phyloP scores from a whole-genome alignment of 1,284 basidiomycete species.

The Microbotryomycetes sp. region DNA sequence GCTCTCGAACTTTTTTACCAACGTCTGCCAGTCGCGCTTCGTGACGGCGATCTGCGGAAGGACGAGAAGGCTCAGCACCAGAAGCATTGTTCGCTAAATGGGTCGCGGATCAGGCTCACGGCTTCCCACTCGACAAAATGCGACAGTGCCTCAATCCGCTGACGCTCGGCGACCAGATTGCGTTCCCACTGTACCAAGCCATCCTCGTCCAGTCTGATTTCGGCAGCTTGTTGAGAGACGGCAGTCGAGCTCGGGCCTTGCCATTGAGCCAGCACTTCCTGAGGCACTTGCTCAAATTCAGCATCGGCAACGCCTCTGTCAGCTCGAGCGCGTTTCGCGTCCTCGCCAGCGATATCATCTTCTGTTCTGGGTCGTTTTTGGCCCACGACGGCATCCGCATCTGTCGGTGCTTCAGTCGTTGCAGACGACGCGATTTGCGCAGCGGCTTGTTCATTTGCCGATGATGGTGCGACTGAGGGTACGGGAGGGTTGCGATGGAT shows the following conservation, averaged over 20 bases:
- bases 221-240: no score
- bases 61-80: background rate
- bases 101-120: conserved; percentile 47
- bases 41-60: conserved; percentile 62
- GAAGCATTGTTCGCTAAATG: background rate
- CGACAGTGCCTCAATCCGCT: conserved; percentile 26
- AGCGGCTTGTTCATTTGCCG: background rate
- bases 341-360: background rate
- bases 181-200: conserved; percentile 38
- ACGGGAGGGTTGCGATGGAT: background rate
- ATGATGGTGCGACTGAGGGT: background rate
- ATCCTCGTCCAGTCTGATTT: conserved; percentile 39
- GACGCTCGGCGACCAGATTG: conserved; percentile 34
- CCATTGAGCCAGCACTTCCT: no score
- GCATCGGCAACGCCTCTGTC: no score
- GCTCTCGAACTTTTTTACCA: conserved; percentile 63
- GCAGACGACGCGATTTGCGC: no score
- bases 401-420: background rate
- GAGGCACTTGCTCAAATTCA: no score
- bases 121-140: conserved; percentile 77
- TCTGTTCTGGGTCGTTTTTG: background rate
- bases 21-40: conserved; percentile 69
- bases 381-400: background rate
- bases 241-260: no score
- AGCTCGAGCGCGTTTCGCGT: background rate